Evolutionary conservation across 1,284 basidiomycete species (phyloP), one percentile per base, ranked within the genome.

Genomic region (Apiotrichum veenhuisii): DNA sequence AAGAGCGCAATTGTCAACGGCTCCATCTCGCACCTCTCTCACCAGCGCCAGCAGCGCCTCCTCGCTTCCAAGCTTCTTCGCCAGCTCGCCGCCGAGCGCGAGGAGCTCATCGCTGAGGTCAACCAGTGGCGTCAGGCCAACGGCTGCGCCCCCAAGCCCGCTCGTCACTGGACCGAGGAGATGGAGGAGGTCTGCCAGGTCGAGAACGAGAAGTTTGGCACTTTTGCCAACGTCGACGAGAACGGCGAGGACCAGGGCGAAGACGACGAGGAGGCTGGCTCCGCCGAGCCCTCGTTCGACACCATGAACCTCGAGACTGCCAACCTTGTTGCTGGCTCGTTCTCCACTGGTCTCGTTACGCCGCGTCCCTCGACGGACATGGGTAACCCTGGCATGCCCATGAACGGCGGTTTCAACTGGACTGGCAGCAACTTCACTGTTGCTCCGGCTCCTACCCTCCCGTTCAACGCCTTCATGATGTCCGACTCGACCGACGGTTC

Each of bases 1-100:
- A 97, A 97, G 79, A 89, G 88, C 18, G 87, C 89, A 58, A 95
- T 96, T 73, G 92, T 97, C 76, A 95, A 94, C 79, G 91, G 88
- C 46, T 87, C 85, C 60, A 92, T 93, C 71, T 84, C 88, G 0
- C 86, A 92, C 73, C 84, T 93, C 65, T 86, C 88, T 69, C 84
- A 87, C 48, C 86, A 87, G 53, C 85, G 91, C 59, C 82, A 88
- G 50, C 87, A 90, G 70, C 85, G 90, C 55, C 78, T 87, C 43
- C 79, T 89, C 54, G 89, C 89, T 23, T 83, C 87, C 14, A 83
- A 85, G 63, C 86, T 91, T 72, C 81, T 92, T 50, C 86, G 89
- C 54, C 73, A 84, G 50, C 73, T 93, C 69, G 87, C 87, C 68
- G 76, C 82, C 64, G 89, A 93, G 77, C 78, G 87, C 14, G 88